Percentiles rank a stretch among this genome's conserved stretches.
These are phyloP conservation scores for Rhizopogon rudus DNA, from an alignment of 768 basidiomycete genomes.

Conservation along the genomic window DNA sequence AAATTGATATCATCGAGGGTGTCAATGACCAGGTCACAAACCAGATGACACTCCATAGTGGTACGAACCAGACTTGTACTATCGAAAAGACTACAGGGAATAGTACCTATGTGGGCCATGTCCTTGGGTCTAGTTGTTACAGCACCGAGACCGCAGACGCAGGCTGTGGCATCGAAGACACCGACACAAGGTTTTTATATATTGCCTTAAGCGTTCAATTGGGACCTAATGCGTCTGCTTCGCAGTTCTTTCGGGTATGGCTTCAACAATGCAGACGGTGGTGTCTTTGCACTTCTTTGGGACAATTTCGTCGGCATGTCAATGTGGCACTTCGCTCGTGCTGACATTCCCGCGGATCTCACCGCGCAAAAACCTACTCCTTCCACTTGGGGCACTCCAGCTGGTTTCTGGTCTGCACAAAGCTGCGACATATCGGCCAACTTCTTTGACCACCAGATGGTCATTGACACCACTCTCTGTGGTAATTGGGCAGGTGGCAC, in stretches of 20 bases:
- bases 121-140: slow-evolving; percentile 30
- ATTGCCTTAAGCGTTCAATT: slow-evolving; percentile 17
- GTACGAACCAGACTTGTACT: slow-evolving; percentile 34
- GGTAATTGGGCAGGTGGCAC: slow-evolving; percentile 22
- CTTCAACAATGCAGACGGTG: slow-evolving; percentile 35
- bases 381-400: slow-evolving; percentile 45
- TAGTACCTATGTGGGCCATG: slow-evolving; percentile 18
- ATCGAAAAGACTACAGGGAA: slow-evolving; percentile 11
- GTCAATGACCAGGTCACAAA: slow-evolving; percentile 56
- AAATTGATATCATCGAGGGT: slow-evolving; percentile 75
- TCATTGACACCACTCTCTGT: slow-evolving; percentile 33
- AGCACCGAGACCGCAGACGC: slow-evolving; percentile 35
- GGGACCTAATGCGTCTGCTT: slow-evolving; percentile 25
- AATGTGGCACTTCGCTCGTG: slow-evolving; percentile 52
- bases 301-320: slow-evolving; percentile 41
- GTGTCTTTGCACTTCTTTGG: slow-evolving; percentile 56
- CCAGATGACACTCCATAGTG: slow-evolving; percentile 63
- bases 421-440: slow-evolving; percentile 45
- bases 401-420: slow-evolving; percentile 44
- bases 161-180: slow-evolving; percentile 48
- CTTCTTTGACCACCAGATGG: slow-evolving; percentile 48
- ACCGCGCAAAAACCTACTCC: slow-evolving; percentile 40
- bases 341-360: slow-evolving; percentile 50
- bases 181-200: slow-evolving; percentile 15
- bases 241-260: slow-evolving; percentile 35